Percentiles rank a stretch among this genome's conserved stretches.
These are phyloP conservation scores for Setomelanomma holmii DNA, from an alignment of 2,329 filamentous ascomycete genomes.

Conservation along the genomic window DNA sequence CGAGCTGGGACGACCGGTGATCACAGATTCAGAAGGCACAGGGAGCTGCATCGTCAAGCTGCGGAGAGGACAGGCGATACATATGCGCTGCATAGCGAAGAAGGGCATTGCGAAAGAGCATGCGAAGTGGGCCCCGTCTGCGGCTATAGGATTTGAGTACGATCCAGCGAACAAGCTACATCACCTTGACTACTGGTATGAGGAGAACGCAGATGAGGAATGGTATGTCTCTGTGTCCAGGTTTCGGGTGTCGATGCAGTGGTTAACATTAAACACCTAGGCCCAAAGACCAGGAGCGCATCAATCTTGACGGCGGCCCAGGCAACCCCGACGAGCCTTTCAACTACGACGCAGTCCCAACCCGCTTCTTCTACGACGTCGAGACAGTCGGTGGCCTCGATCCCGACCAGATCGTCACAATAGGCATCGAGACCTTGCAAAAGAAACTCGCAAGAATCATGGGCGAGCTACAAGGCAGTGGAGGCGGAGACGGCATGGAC, in stretches of 20 bases:
- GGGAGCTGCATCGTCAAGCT: slow-evolving; percentile 91
- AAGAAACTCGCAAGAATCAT: slow-evolving; percentile 87
- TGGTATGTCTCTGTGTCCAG: slow-evolving; percentile 77
- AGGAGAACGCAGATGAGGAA: slow-evolving; percentile 82
- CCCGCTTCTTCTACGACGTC: slow-evolving; percentile 90
- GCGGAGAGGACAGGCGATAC: slow-evolving; percentile 85
- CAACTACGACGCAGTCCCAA: slow-evolving; percentile 86
- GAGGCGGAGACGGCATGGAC: slow-evolving; percentile 59
- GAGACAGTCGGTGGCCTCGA: slow-evolving; percentile 88
- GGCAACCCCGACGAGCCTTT: slow-evolving; percentile 84
- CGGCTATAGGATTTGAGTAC: slow-evolving; percentile 96
- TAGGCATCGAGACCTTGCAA: slow-evolving; percentile 87
- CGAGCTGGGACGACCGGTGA: slow-evolving; percentile 79
- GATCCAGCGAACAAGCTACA: slow-evolving; percentile 95
- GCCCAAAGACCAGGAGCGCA: slow-evolving; percentile 85
- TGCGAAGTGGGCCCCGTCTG: slow-evolving; percentile 94
- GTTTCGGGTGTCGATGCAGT: too few relatives aligned
- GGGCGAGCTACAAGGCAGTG: slow-evolving; percentile 65
- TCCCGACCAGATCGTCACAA: slow-evolving; percentile 86
- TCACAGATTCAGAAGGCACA: slow-evolving; percentile 80
- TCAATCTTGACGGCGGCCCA: slow-evolving; percentile 74
- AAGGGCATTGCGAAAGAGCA: slow-evolving; percentile 99
- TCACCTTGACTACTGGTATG: slow-evolving; percentile 94
- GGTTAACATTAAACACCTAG: slow-evolving; percentile 51
- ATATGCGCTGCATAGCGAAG: slow-evolving; percentile 91